phyloP scores from a whole-genome alignment of 305 asterid species.

The Rubia tinctorum region DNA sequence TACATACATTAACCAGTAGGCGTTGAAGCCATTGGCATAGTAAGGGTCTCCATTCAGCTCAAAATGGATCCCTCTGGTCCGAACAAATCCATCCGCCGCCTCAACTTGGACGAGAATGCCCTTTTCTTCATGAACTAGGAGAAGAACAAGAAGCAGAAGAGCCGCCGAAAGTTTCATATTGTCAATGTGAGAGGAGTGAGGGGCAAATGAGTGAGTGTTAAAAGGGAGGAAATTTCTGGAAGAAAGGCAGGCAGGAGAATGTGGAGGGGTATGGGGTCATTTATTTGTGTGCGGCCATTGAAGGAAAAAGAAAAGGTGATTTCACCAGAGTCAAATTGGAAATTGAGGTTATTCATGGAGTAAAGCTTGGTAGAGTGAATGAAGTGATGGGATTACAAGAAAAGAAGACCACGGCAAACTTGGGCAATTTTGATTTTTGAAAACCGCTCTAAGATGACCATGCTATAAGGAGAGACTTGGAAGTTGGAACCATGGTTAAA shows the following conservation, averaged over 20 bases:
- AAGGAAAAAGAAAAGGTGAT: background rate
- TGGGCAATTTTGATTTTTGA: background rate
- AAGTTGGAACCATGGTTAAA: no score
- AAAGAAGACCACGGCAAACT: background rate
- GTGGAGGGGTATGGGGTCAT: constrained; percentile 22
- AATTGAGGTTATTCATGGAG: background rate
- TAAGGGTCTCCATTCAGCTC: constrained; percentile 56
- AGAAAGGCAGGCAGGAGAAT: constrained; percentile 14
- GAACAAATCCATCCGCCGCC: constrained; percentile 52
- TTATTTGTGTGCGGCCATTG: background rate
- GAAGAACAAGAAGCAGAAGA: constrained; percentile 29
- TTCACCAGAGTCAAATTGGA: background rate
- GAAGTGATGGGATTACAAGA: background rate
- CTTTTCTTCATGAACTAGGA: constrained; percentile 37
- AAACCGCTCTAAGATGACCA: background rate
- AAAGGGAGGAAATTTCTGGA: background rate
- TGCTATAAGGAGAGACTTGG: background rate
- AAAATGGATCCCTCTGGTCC: constrained; percentile 62
- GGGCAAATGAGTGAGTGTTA: constrained; percentile 4
- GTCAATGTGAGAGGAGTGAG: background rate
- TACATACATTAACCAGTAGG: constrained; percentile 82
- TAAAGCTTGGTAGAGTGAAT: background rate
- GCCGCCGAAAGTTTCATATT: constrained; percentile 41
- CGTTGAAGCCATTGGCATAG: constrained; percentile 87
- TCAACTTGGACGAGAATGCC: constrained; percentile 28